Evolutionary conservation across 768 basidiomycete species (phyloP).

Genomic region (Podaxis rugospora): DNA sequence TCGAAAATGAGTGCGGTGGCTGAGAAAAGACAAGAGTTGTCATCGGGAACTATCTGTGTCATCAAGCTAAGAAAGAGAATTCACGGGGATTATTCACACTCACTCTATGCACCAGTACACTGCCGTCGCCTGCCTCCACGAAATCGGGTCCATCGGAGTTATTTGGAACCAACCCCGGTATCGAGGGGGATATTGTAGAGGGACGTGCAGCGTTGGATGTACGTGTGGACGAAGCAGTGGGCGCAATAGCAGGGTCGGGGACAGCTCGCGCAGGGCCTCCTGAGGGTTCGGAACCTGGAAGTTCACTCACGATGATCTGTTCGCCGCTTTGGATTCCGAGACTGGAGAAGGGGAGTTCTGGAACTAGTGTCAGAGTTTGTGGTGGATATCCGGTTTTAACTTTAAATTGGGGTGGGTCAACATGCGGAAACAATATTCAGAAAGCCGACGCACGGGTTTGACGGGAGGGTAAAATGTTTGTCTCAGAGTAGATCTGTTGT

Average conservation of each 20-base stretch:
- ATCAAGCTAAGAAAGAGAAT: background rate
- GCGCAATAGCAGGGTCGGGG: slow-evolving; percentile 11
- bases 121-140: slow-evolving; percentile 52
- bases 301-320: slow-evolving; percentile 67
- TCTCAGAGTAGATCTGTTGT: slow-evolving; percentile 58
- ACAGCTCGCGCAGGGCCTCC: slow-evolving; percentile 5
- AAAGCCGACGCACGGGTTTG: slow-evolving; percentile 66
- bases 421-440: background rate
- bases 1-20: slow-evolving; percentile 83
- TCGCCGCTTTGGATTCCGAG: slow-evolving; percentile 78
- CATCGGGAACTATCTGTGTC: slow-evolving; percentile 83
- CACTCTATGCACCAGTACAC: slow-evolving; percentile 73
- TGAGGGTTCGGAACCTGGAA: slow-evolving; percentile 3
- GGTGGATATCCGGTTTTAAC: slow-evolving; percentile 89
- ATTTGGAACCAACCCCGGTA: slow-evolving; percentile 11
- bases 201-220: background rate
- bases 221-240: background rate
- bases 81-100: slow-evolving; percentile 4
- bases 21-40: slow-evolving; percentile 94
- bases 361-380: slow-evolving; percentile 60
- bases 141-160: slow-evolving; percentile 41
- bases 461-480: slow-evolving; percentile 68
- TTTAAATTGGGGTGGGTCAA: slow-evolving; percentile 20
- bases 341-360: slow-evolving; percentile 70
- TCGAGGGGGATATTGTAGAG: slow-evolving; percentile 10